Evolutionary conservation across 2,329 filamentous ascomycete species (phyloP).

Genomic region (Talaromyces pinophilus): DNA sequence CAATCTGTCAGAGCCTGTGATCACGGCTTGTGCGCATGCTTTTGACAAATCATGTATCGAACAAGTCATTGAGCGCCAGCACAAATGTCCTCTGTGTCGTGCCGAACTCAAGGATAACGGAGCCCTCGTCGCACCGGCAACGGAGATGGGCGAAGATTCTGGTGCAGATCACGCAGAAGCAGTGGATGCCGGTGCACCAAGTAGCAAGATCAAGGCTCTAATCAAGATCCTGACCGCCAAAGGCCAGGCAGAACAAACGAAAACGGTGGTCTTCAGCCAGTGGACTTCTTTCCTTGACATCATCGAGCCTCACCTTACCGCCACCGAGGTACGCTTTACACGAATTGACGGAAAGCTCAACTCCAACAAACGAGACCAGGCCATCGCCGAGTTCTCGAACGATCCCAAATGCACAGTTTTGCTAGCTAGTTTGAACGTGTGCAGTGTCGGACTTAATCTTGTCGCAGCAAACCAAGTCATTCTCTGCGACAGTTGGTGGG

Average conservation of each 20-base stretch:
- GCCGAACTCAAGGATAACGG: conserved; percentile 62
- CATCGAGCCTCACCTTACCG: conserved; percentile 67
- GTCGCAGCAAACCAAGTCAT: conserved; percentile 85
- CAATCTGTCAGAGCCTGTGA: conserved; percentile 68
- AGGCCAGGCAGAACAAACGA: conserved; percentile 64
- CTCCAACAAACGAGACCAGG: conserved; percentile 66
- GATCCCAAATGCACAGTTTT: conserved; percentile 71
- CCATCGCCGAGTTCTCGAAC: conserved; percentile 66
- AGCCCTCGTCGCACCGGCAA: conserved; percentile 66
- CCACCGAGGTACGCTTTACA: conserved; percentile 62
- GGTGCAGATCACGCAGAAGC: conserved; percentile 58
- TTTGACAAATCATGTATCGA: conserved; percentile 76
- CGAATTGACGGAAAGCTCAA: conserved; percentile 82
- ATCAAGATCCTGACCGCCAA: conserved; percentile 73
- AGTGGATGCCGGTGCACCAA: conserved; percentile 65
- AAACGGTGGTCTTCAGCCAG: conserved; percentile 79
- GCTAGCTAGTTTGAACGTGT: conserved; percentile 79
- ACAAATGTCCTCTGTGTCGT: conserved; percentile 83
- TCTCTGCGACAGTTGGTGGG: conserved; percentile 86
- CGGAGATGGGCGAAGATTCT: conserved; percentile 54
- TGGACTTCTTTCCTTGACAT: conserved; percentile 79
- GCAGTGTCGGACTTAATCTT: conserved; percentile 82
- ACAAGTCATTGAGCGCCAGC: conserved; percentile 70
- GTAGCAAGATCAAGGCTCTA: conserved; percentile 80
- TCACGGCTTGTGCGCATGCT: conserved; percentile 80